These are phyloP conservation scores for Rheum nobile DNA, from an alignment of 148 eudicot genomes.

Conservation along the genomic window DNA sequence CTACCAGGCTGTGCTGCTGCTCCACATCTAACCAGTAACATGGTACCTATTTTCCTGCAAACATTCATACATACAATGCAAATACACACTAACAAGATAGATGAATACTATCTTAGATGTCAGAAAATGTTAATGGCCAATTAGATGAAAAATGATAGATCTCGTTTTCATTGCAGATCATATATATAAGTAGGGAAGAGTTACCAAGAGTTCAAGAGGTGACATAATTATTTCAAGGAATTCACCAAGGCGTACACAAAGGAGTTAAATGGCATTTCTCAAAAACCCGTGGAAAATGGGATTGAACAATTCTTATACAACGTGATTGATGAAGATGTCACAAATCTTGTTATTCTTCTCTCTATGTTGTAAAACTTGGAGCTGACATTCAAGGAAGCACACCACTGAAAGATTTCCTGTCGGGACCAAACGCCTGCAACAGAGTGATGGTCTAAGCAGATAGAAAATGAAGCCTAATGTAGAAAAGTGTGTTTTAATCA, in stretches of 20 bases:
- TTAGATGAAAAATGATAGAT: not conserved
- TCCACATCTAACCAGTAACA: not conserved
- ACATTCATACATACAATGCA: not conserved
- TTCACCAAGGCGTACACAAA: not conserved
- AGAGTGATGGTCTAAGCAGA: not conserved
- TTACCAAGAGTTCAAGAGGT: not conserved
- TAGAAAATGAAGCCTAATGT: not conserved
- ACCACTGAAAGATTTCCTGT: slow-evolving; percentile 68
- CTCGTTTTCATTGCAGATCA: not conserved
- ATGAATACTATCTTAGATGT: not conserved
- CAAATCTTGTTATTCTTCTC: not conserved
- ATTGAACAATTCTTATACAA: not conserved
- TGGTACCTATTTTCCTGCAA: not conserved
- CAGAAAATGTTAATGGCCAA: not conserved
- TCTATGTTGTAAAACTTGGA: not conserved
- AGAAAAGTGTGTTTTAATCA: not conserved
- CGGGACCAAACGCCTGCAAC: slow-evolving; percentile 75
- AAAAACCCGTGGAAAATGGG: slow-evolving; percentile 1
- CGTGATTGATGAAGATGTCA: not conserved
- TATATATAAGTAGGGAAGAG: not conserved
- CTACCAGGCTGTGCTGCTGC: not conserved
- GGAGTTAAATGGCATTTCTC: not conserved
- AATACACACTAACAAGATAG: not conserved
- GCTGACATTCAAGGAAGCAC: slow-evolving; percentile 45
- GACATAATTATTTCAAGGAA: not conserved